A percentile compares a stretch with the other conserved stretches of the same genome.
Conservation (phyloP, 140 eudicot genomes). For the Flaveria floridana region DNA sequence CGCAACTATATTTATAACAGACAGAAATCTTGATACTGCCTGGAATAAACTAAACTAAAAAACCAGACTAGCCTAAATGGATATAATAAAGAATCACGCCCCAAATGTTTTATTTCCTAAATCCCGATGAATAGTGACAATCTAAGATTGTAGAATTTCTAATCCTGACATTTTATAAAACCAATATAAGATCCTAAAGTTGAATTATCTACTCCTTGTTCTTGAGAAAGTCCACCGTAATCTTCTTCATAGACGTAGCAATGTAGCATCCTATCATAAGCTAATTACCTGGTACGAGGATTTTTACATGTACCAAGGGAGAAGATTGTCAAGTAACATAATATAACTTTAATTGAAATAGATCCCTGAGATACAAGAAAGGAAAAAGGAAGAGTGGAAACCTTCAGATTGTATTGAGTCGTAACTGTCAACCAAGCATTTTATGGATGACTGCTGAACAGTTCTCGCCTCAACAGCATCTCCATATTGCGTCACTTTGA, state of each 20-base stretch:
- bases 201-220: not conserved
- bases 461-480: slow-evolving; percentile 72
- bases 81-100: not conserved
- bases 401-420: slow-evolving; percentile 47
- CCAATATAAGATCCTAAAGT: not conserved
- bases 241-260: slow-evolving; percentile 4
- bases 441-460: slow-evolving; percentile 58
- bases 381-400: slow-evolving; percentile 26
- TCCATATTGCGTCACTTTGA: slow-evolving; percentile 58
- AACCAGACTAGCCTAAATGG: not conserved
- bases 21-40: not conserved
- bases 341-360: not conserved
- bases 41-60: not conserved
- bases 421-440: slow-evolving; percentile 45
- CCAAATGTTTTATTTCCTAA: not conserved
- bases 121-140: not conserved
- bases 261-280: not conserved
- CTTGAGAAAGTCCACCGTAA: not conserved
- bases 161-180: not conserved
- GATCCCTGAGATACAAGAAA: slow-evolving; percentile 1
- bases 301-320: too few species aligned
- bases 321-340: slow-evolving; percentile 7
- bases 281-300: not conserved
- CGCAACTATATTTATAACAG: too few species aligned
- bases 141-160: not conserved